A percentile compares a stretch with the other conserved stretches of the same genome.
Evolutionary conservation across 352 stramenopile genomes (phyloP).

Genomic region (Globisporangium mamillatum): DNA sequence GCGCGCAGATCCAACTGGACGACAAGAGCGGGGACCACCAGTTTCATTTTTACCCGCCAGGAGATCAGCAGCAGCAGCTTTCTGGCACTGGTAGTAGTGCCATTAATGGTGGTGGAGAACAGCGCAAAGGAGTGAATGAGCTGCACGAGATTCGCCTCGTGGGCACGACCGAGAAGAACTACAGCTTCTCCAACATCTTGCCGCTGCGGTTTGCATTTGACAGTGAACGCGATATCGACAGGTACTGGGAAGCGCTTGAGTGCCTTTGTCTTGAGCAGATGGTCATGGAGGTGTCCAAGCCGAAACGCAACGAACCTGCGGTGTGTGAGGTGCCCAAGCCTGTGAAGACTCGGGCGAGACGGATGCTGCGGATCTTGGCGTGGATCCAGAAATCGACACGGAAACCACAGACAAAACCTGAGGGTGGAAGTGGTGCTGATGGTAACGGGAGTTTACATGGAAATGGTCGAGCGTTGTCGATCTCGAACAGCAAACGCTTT

Average conservation of each 20-base stretch:
- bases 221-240: constrained; percentile 39
- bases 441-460: background rate
- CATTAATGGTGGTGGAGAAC: background rate
- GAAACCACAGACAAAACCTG: constrained; percentile 29
- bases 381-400: constrained; percentile 66
- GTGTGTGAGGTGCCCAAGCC: constrained; percentile 68
- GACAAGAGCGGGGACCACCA: constrained; percentile 25
- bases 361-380: constrained; percentile 65
- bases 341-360: constrained; percentile 49
- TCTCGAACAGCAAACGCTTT: background rate
- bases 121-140: constrained; percentile 23
- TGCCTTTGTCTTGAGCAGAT: constrained; percentile 79
- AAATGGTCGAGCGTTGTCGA: constrained; percentile 9
- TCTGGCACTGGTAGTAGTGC: background rate
- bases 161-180: constrained; percentile 63
- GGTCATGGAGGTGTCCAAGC: constrained; percentile 70
- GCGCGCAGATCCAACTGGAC: constrained; percentile 50
- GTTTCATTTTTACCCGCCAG: constrained; percentile 5
- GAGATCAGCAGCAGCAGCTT: constrained; percentile 1
- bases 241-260: constrained; percentile 79
- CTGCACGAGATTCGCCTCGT: constrained; percentile 42
- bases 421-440: background rate
- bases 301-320: constrained; percentile 42
- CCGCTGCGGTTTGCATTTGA: constrained; percentile 56
- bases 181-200: constrained; percentile 59